Percentiles rank a stretch among this genome's conserved stretches.
These are phyloP conservation scores for Venturia effusa DNA, from an alignment of 2,329 filamentous ascomycete genomes.

Conservation along the genomic window DNA sequence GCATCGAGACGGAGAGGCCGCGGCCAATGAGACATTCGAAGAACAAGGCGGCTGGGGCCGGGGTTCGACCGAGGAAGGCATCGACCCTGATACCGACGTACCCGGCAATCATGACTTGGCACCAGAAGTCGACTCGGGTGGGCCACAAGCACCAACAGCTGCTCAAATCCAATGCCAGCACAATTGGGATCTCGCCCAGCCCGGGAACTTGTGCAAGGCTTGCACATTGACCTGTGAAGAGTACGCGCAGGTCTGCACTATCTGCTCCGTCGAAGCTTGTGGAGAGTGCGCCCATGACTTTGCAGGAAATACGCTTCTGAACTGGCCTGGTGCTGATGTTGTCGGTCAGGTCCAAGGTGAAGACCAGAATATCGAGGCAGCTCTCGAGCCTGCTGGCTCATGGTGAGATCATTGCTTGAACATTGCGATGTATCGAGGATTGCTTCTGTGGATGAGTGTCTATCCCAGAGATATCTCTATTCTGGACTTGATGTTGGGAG, in stretches of 20 bases:
- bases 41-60: too few relatives aligned
- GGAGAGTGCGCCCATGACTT: not conserved
- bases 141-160: not conserved
- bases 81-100: not conserved
- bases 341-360: not conserved
- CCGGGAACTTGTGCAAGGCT: not conserved
- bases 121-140: not conserved
- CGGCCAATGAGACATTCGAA: too few relatives aligned
- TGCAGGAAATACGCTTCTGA: not conserved
- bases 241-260: not conserved
- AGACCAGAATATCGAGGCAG: not conserved
- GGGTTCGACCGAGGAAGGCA: too few relatives aligned
- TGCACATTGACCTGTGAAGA: not conserved
- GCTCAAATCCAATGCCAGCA: not conserved
- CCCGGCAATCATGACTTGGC: not conserved
- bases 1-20: not conserved
- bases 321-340: not conserved
- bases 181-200: not conserved
- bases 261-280: not conserved
- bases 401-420: not conserved
- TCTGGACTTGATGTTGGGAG: not conserved
- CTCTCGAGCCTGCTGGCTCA: not conserved
- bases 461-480: not conserved
- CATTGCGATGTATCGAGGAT: not conserved
- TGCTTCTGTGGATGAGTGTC: not conserved